Percentiles rank a stretch among this genome's conserved stretches.
Evolutionary conservation across 345 rosid species (phyloP).

Genomic region (Gossypium sturtianum): DNA sequence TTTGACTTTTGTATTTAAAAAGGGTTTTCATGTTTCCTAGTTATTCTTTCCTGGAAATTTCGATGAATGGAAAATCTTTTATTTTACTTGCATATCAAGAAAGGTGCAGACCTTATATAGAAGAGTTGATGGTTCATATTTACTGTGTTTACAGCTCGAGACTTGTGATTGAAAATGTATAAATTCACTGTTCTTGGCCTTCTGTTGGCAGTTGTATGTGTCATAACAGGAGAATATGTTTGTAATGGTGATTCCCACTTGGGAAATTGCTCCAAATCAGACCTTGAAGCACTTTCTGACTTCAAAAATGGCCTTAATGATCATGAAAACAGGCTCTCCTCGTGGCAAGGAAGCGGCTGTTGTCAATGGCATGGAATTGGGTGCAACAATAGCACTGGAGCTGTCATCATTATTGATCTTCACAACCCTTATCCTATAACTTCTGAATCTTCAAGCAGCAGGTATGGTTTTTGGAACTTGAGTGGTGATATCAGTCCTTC

Average conservation of each 20-base stretch:
- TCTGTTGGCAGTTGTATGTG: slow-evolving; percentile 13
- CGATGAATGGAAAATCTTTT: not conserved
- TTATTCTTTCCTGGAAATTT: not conserved
- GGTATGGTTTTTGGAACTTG: slow-evolving; percentile 23
- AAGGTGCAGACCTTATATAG: not conserved
- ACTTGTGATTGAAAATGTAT: slow-evolving; percentile 10
- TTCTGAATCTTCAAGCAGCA: slow-evolving; percentile 15
- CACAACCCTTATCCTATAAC: slow-evolving; percentile 18
- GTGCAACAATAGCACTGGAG: slow-evolving; percentile 27
- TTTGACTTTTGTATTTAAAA: not conserved
- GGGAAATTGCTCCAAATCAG: slow-evolving; percentile 22
- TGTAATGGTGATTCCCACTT: slow-evolving; percentile 15
- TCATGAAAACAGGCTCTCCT: slow-evolving; percentile 21
- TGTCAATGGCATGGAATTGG: slow-evolving; percentile 40
- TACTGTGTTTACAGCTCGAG: not conserved
- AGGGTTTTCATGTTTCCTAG: not conserved
- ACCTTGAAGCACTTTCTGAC: slow-evolving; percentile 24
- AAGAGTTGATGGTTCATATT: not conserved
- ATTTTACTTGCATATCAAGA: not conserved
- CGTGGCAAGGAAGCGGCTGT: slow-evolving; percentile 34
- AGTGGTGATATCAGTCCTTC: slow-evolving; percentile 42
- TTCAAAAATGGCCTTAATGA: slow-evolving; percentile 33
- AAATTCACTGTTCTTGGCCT: slow-evolving; percentile 2
- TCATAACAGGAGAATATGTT: slow-evolving; percentile 12
- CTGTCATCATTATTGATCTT: slow-evolving; percentile 27